Base-by-base conservation (phyloP, 2,329 filamentous ascomycete species). In the Trichophyton mentagrophytes region DNA sequence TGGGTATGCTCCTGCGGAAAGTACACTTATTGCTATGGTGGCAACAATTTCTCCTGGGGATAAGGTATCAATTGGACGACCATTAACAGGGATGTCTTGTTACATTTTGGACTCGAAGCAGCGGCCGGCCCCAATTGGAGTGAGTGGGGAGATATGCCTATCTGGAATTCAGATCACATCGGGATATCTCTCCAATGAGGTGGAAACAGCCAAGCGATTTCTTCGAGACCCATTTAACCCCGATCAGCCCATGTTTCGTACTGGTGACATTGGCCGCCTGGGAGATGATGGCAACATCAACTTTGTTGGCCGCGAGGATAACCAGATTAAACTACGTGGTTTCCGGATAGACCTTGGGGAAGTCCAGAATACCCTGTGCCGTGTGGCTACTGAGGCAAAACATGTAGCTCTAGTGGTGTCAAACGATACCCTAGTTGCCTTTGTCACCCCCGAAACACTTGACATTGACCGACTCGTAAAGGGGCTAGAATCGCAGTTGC, bases 271-370 rank as follows among this genome's bases (percentile, higher is more conserved):
- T 20, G 67, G 64, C 15, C 64, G 64, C 13, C 63, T 66, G 30
- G 61, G 36, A 2, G 27, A 55, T 5, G 60, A 68, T 61, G 67
- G 67, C 6, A 30, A 60, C 9, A 53, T 69, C 2, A 63, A 64
- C 17, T 66, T 66, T 59, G 58, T 59, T 15, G 65, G 65, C n/a
- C 66, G 67, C 8, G 61, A 59, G 38, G 64, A 66, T 55, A 61
- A 59, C 11, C 63, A 66, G 25, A 49, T 67, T 13, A 64, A 67
- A 59, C 40, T 67, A 7, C 61, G 64, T 44, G 65, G 63, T 33
- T 63, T 68, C 58, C 64, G 64, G 0, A 72, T 79, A 27, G 78
- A 81, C 13, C 66, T 81, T 1, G 64, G 66, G 2, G 79, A 81
- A 5, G 68, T 80, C 40, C 40, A 44, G 4, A 44, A 17, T 17